Evolutionary conservation across 2,329 filamentous ascomycete species (phyloP), one percentile per base, ranked within the genome.

Genomic region (Talaromyces islandicus): DNA sequence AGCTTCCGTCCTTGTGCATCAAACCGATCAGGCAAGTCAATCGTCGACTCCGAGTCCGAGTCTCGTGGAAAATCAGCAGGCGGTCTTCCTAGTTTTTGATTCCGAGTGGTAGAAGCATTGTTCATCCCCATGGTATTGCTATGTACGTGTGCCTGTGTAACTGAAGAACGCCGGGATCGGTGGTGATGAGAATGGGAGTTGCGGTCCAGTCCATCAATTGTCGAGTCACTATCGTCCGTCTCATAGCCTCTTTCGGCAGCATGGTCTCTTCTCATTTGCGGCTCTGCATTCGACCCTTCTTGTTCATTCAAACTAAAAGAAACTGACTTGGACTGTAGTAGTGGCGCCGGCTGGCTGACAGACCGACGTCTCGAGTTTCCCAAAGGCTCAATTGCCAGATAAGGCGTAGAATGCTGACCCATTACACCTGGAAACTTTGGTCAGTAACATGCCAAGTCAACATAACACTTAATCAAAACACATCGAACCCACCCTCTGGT

Each of bases 11-110:
- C 77, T 11, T 76, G 66, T 12, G 70, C 67, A 61, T 80, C 77
- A 61, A 80, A 79, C 7, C 77, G 72, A 30, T 74, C 69, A 6
- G 77, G 77, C 2, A 80, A 63, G 12, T 79, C 77, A 30, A 78
- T 67, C 1, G 77, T 80, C 17, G 73, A 72, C 57, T 79, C 77
- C 2, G 77, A 79, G 43, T 75, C 73, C 5, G 68, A 64, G 56
- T 67, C 67, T 6, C 62, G 54, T 2, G 43, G 27, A 35, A 65
- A 63, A 53, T 60, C 46, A 50, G 46, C 19, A 24, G 19, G 17
- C 19, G 52, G 48, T 41, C 57, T 58, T 17, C 48, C 46, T 48
- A 27, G 32, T 1, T 10, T 11, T 50, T 10, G 21, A 29, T 35
- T 51, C 29, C 21, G 48, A 29, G 59, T 29, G 19, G 19, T 4